Base-by-base conservation (phyloP, 1,139 yeast genomes). In the Lodderomyces metapsilosis region DNA sequence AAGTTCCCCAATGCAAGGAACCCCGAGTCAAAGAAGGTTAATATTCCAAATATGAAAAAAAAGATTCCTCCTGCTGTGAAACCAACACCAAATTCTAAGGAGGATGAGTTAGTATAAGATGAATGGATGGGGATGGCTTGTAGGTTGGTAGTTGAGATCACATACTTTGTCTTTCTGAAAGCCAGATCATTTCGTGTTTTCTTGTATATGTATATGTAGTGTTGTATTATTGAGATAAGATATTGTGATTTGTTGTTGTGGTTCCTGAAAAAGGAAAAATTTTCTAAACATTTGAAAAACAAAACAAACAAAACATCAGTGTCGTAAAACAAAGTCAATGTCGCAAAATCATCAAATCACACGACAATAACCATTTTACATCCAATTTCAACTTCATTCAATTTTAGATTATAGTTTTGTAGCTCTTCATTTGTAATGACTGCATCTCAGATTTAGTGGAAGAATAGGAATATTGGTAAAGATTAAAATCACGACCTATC, bases 21-120 rank as follows among this genome's bases (percentile, higher is more conserved):
- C 1, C 95, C 94, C 8, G 96, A 76, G 59, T 92, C 98, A 58
- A 92, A 92, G 50, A 92, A 82, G 21, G 96, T 80, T 58, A 89
- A 58, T 34, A 92, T 76, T 10, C 98, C 98, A 30, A 91, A 70
- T 7, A 88, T 59, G 62, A 92, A 86, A 59, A 88, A 84, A 37
- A 87, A 62, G 43, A 84, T 77, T 45, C 92, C 97, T 21, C 86
- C 87, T 20, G 95, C 91, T 11, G 96, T 88, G 71, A 91, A 86
- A 8, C 89, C 96, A 21, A 88, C 97, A 23, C 98, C 98, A 56
- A 84, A 84, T 64, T 89, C 96, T 88, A 51, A 20, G 22, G 20
- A 24, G 22, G 16, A 24, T 31, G 22, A 27, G 39, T 35, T 31
- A 24, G 35, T 33, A 28, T 22, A 4, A 4, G 30, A 6, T 17